phyloP scores from a whole-genome alignment of 139 green algal genomes.

The Chlamydomonas sphaeroides region DNA sequence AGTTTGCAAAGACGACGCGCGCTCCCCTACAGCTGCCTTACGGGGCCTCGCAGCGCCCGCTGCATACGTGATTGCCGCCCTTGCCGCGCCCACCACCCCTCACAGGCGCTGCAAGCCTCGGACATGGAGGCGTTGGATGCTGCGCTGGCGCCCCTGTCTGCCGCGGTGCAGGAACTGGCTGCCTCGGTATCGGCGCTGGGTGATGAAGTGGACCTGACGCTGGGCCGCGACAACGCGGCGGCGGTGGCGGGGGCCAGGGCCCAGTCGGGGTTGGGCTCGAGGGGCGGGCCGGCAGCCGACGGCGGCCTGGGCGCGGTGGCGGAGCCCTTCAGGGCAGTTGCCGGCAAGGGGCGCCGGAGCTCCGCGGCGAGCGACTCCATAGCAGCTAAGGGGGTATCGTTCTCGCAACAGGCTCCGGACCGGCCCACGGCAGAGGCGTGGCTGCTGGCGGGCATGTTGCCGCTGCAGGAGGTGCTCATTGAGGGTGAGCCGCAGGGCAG shows the following conservation, averaged over 20 bases:
- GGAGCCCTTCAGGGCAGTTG: too few relatives aligned
- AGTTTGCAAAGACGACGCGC: too few relatives aligned
- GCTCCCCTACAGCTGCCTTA: too few relatives aligned
- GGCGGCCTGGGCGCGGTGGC: too few relatives aligned
- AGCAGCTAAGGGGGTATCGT: too few relatives aligned
- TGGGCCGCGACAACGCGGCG: not conserved
- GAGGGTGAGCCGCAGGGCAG: not conserved
- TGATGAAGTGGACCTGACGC: constrained; percentile 17
- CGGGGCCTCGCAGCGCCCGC: too few relatives aligned
- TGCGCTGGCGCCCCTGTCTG: not conserved
- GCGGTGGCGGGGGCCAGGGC: not conserved
- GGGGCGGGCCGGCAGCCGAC: too few relatives aligned
- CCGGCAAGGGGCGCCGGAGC: too few relatives aligned
- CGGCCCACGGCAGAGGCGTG: not conserved
- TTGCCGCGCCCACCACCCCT: not conserved
- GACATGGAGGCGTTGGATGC: not conserved
- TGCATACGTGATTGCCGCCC: not conserved
- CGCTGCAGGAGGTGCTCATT: not conserved
- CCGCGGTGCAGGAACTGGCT: not conserved
- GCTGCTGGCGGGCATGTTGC: constrained; percentile 7
- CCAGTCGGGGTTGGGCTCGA: too few relatives aligned
- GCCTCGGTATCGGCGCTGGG: constrained; percentile 1
- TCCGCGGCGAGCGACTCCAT: too few relatives aligned
- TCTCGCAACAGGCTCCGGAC: not conserved
- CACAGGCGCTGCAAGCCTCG: not conserved